Evolutionary conservation across 2,329 filamentous ascomycete species (phyloP).

Genomic region (Ophiostoma sp.): DNA sequence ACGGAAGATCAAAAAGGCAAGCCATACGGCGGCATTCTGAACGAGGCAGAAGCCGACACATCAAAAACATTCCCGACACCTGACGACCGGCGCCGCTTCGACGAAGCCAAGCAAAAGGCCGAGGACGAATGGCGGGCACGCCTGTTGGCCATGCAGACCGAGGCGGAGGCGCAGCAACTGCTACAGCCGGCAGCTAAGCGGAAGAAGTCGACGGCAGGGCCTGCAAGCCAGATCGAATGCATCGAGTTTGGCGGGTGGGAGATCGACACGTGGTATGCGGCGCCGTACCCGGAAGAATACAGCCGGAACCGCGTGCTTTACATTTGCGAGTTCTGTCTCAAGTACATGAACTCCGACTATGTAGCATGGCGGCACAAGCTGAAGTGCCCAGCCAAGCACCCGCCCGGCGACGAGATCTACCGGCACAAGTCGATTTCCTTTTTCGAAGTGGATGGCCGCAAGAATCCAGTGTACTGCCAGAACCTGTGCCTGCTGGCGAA

Average conservation of each 20-base stretch:
- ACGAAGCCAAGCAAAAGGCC: slow-evolving; percentile 81
- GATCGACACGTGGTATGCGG: slow-evolving; percentile 98
- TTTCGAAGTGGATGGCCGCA: slow-evolving; percentile 94
- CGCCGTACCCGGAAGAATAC: slow-evolving; percentile 97
- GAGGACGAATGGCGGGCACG: slow-evolving; percentile 84
- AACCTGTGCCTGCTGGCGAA: slow-evolving; percentile 95
- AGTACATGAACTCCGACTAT: slow-evolving; percentile 99
- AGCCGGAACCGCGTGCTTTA: slow-evolving; percentile 94
- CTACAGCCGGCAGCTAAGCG: not conserved
- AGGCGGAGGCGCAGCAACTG: slow-evolving; percentile 56
- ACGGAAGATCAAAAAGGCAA: slow-evolving; percentile 85
- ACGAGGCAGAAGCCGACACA: slow-evolving; percentile 84
- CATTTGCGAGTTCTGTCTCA: slow-evolving; percentile 98
- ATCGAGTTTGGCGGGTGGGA: slow-evolving; percentile 97
- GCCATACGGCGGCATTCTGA: slow-evolving; percentile 90
- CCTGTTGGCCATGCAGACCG: slow-evolving; percentile 55
- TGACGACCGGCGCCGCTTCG: slow-evolving; percentile 78
- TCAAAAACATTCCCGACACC: slow-evolving; percentile 76
- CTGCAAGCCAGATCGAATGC: slow-evolving; percentile 94
- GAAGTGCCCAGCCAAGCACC: slow-evolving; percentile 94
- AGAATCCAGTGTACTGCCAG: slow-evolving; percentile 97
- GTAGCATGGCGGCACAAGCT: slow-evolving; percentile 96
- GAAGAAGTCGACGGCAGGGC: slow-evolving; percentile 70
- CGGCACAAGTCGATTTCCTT: slow-evolving; percentile 85
- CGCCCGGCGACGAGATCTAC: slow-evolving; percentile 96